These are phyloP conservation scores for Euphorbia celastroides DNA, from an alignment of 441 rosid genomes.

Conservation along the genomic window DNA sequence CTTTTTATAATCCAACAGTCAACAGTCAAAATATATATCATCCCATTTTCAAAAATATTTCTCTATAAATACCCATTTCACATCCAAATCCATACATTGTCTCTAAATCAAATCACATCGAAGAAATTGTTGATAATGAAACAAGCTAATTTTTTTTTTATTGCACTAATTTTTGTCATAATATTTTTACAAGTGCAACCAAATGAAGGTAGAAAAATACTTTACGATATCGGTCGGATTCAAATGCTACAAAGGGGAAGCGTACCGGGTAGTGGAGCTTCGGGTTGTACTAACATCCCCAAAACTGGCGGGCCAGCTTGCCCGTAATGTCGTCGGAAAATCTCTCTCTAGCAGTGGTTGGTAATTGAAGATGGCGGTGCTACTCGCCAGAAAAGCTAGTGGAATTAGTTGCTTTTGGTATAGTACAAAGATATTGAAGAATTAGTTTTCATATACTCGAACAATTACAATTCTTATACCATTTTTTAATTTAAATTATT, in stretches of 20 bases:
- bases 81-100: not conserved
- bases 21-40: constrained; percentile 24
- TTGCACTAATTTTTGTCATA: constrained; percentile 16
- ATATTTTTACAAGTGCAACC: constrained; percentile 25
- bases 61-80: constrained; percentile 23
- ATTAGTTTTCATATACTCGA: no score
- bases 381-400: constrained; percentile 13
- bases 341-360: constrained; percentile 19
- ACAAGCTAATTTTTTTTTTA: constrained; percentile 11
- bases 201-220: constrained; percentile 29
- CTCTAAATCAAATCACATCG: not conserved
- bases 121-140: constrained; percentile 17
- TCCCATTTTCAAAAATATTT: not conserved
- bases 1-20: constrained; percentile 16
- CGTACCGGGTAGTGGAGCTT: constrained; percentile 34
- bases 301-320: constrained; percentile 33
- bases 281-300: constrained; percentile 63
- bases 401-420: no score
- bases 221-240: constrained; percentile 20
- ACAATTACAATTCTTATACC: no score
- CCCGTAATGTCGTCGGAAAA: constrained; percentile 28
- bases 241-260: constrained; percentile 44
- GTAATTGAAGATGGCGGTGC: constrained; percentile 27
- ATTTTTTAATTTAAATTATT: no score
- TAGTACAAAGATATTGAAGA: no score